Percentiles rank a stretch among this genome's conserved stretches.
Evolutionary conservation across 1,284 basidiomycete species (phyloP).

Genomic region (Vanrija pseudolonga): DNA sequence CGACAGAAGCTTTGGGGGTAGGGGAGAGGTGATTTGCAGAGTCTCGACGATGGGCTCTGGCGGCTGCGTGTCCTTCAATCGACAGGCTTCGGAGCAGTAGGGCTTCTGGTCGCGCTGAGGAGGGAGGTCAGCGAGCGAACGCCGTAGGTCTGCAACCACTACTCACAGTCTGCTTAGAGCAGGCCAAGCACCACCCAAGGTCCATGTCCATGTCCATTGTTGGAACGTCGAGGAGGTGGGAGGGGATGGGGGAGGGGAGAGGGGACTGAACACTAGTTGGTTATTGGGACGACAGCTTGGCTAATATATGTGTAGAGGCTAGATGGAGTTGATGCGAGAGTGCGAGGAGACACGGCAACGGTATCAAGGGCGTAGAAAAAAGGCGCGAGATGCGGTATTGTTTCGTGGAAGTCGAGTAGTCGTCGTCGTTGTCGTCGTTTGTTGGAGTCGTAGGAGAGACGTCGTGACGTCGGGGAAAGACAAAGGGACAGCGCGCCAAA

Average conservation of each 20-base stretch:
- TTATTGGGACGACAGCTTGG: too few species aligned
- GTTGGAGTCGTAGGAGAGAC: too few species aligned
- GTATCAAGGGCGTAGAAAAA: neutral
- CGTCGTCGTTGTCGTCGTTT: too few species aligned
- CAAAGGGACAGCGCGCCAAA: too few species aligned
- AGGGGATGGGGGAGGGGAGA: neutral
- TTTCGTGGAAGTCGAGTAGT: too few species aligned
- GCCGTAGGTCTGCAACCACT: too few species aligned
- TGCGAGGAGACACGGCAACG: neutral
- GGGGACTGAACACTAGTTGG: neutral
- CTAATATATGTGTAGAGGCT: too few species aligned
- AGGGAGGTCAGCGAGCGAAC: neutral
- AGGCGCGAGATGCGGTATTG: too few species aligned
- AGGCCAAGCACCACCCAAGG: slow-evolving; percentile 20
- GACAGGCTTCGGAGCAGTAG: slow-evolving; percentile 42
- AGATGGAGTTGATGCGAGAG: neutral
- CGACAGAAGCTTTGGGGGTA: slow-evolving; percentile 16
- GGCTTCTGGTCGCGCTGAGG: slow-evolving; percentile 33
- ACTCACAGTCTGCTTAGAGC: slow-evolving; percentile 40
- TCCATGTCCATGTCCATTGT: slow-evolving; percentile 25
- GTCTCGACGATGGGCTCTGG: slow-evolving; percentile 3
- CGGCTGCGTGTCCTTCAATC: slow-evolving; percentile 24
- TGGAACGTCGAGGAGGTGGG: neutral
- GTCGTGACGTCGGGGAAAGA: too few species aligned
- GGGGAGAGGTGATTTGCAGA: slow-evolving; percentile 26